Base-by-base conservation (phyloP, 1,284 basidiomycete species). In the Ganoderma meredithae region DNA sequence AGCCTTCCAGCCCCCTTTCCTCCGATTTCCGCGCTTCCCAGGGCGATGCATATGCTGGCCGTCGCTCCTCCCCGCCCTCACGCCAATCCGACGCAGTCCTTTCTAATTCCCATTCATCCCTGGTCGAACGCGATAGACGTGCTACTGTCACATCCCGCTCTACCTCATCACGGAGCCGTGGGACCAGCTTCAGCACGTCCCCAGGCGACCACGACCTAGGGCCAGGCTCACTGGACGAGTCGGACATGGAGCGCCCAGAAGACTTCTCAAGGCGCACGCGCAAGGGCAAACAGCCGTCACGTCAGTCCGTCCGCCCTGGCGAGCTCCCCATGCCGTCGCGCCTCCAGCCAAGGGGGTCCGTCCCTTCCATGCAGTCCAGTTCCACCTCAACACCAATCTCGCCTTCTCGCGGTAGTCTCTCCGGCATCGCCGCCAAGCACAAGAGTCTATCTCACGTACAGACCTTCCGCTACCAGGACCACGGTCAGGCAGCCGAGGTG, bases 271-370 rank as follows among this genome's bases (percentile, higher is more conserved):
- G 69, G 36, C 72, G 74, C 49, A 62, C 69, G 22, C 74, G 74
- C 47, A 78, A 77, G 61, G 73, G 77, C 60, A 78, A 77, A 53
- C 70, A 69, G 8, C 63, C 67, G 33, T 71, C 74, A 19, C 71
- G 73, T 19, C 70, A 73, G 63, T 69, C 72, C 47, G 53, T 87
- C 55, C 82, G 82, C 62, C 85, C 82, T 19, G 87, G 86, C 55
- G 85, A 88, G 70, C 82, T 88, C 36, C 83, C 83, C 12, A 82
- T 88, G 56, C 87, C 87, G 36, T 83, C 87, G n/a, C 83, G 85
- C 61, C 80, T 85, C 22, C 82, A 81, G 15, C 79, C 81, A 19
- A 75, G 82, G 73, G 80, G 80, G 69, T 79, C 83, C 27, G 79
- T 81, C 8, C 82, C 83, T 39, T 84, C 82, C 70, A 79, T 81